Percentiles rank a stretch among this genome's conserved stretches.
Evolutionary conservation across 1,284 basidiomycete species (phyloP).

Genomic region (Flammula alnicola): DNA sequence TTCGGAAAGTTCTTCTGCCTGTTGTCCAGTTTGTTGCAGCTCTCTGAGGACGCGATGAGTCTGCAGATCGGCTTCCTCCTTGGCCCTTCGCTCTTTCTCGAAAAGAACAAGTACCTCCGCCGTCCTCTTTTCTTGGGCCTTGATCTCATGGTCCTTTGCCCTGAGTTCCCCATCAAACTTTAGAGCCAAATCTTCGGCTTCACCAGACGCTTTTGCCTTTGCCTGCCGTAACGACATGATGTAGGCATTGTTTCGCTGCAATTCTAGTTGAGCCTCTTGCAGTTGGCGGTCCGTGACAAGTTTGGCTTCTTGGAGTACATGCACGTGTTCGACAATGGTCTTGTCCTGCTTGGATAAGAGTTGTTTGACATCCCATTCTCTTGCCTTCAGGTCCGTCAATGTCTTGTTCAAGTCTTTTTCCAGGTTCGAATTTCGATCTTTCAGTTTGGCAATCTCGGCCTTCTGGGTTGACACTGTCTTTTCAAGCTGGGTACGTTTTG

Average conservation of each 20-base stretch:
- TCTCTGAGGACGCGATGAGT: constrained; percentile 63
- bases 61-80: constrained; percentile 67
- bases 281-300: constrained; percentile 94
- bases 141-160: constrained; percentile 67
- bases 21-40: constrained; percentile 55
- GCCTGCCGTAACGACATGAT: constrained; percentile 86
- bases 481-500: constrained; percentile 77
- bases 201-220: constrained; percentile 75
- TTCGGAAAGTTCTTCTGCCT: constrained; percentile 56
- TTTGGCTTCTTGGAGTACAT: constrained; percentile 97
- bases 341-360: constrained; percentile 91
- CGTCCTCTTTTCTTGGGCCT: constrained; percentile 64
- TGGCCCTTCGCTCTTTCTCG: constrained; percentile 66
- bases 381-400: constrained; percentile 77
- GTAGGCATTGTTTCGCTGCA: constrained; percentile 75
- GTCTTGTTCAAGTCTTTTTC: constrained; percentile 85
- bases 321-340: constrained; percentile 98
- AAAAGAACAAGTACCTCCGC: constrained; percentile 59
- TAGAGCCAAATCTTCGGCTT: constrained; percentile 85
- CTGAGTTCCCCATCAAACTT: constrained; percentile 78
- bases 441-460: constrained; percentile 68
- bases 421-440: constrained; percentile 73
- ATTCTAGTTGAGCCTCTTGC: constrained; percentile 77
- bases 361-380: constrained; percentile 87
- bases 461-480: constrained; percentile 68